Percentiles rank a stretch among this genome's conserved stretches.
phyloP scores from a whole-genome alignment of 768 basidiomycete genomes.

The Leccinum longicurvipes region DNA sequence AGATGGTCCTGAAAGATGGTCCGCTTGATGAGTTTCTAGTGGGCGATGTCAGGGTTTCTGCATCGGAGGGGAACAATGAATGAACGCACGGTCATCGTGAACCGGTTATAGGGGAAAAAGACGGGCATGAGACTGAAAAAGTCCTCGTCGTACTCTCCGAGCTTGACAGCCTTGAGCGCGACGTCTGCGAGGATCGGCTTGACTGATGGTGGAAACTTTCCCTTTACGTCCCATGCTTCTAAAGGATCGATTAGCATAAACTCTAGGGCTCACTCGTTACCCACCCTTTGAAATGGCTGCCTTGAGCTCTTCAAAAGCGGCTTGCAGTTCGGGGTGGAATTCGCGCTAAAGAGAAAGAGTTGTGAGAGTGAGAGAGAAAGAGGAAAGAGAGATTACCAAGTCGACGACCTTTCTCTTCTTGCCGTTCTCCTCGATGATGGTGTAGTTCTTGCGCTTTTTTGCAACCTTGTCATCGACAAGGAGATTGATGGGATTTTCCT shows the following conservation, averaged over 20 bases:
- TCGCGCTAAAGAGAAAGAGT: constrained; percentile 39
- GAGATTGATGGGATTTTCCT: constrained; percentile 50
- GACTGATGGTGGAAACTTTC: constrained; percentile 83
- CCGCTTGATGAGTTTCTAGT: constrained; percentile 88
- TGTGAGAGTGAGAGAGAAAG: background rate
- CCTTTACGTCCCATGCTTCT: constrained; percentile 80
- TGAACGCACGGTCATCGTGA: constrained; percentile 77
- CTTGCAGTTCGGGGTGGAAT: constrained; percentile 71
- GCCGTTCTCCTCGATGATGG: constrained; percentile 49
- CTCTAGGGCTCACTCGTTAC: background rate
- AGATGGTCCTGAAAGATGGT: constrained; percentile 79
- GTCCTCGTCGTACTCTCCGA: constrained; percentile 89
- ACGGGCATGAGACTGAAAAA: constrained; percentile 88
- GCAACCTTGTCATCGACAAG: constrained; percentile 38
- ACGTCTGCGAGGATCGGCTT: constrained; percentile 70
- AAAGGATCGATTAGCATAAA: background rate
- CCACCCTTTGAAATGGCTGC: constrained; percentile 58
- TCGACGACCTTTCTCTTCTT: constrained; percentile 75
- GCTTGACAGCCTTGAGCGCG: constrained; percentile 71
- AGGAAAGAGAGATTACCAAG: constrained; percentile 39
- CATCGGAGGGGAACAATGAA: background rate
- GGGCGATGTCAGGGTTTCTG: constrained; percentile 6
- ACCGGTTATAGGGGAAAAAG: constrained; percentile 93
- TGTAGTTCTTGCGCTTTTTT: constrained; percentile 56
- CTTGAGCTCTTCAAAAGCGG: constrained; percentile 57